phyloP scores from a whole-genome alignment of 192 early-diverging fungal species.

The Backusella liffmaniae region DNA sequence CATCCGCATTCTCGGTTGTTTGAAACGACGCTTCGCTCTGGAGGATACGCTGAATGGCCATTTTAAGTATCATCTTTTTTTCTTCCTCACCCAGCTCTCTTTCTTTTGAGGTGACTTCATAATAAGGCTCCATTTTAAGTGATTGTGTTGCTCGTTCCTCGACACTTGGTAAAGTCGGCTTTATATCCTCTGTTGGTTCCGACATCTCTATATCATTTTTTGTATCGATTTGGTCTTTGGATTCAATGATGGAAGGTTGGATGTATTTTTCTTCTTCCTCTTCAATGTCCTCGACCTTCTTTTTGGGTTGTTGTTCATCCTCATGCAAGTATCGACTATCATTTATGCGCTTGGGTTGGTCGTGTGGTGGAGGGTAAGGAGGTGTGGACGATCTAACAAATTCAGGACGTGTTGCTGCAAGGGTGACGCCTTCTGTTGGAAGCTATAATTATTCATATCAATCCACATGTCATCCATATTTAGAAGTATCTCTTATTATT shows the following conservation, averaged over 20 bases:
- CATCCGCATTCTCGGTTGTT: background rate
- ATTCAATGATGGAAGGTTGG: background rate
- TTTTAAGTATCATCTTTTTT: conserved; percentile 25
- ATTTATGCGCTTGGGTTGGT: background rate
- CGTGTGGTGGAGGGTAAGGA: conserved; percentile 14
- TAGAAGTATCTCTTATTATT: background rate
- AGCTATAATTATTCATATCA: background rate
- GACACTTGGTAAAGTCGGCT: conserved; percentile 14
- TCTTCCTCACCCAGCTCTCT: conserved; percentile 15
- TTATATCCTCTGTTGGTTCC: background rate
- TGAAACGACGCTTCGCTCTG: conserved; percentile 18
- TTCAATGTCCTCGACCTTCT: background rate
- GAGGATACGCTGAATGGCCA: conserved; percentile 32
- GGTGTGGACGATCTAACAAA: conserved; percentile 9
- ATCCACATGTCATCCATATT: background rate
- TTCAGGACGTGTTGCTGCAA: background rate
- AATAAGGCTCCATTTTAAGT: conserved; percentile 42
- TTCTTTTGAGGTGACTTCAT: conserved; percentile 22
- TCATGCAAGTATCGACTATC: background rate
- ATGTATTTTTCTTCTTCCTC: background rate
- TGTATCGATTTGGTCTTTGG: no score
- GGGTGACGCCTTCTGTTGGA: background rate
- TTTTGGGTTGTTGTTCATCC: background rate
- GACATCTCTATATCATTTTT: background rate
- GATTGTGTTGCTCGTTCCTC: conserved; percentile 34